These are phyloP conservation scores for Paxillus involutus DNA, from an alignment of 768 basidiomycete genomes.

Conservation along the genomic window DNA sequence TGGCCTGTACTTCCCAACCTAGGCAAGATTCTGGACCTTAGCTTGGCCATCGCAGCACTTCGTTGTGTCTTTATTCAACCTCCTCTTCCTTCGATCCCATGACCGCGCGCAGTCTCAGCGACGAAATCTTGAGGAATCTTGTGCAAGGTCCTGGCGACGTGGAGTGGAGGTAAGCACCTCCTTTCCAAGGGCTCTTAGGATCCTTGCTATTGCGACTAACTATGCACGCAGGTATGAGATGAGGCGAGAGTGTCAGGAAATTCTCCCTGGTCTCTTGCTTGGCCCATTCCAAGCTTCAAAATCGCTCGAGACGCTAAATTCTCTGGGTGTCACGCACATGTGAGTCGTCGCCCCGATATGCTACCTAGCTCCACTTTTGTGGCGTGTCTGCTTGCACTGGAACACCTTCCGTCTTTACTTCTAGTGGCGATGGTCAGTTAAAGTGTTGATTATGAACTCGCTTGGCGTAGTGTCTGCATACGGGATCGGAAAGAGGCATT, in stretches of 20 bases:
- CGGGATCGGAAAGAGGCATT: constrained; percentile 89
- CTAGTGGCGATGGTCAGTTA: neutral
- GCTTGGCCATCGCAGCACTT: neutral
- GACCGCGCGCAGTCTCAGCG: constrained; percentile 27
- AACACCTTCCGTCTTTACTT: neutral
- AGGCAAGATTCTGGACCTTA: no score
- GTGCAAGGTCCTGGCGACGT: constrained; percentile 81
- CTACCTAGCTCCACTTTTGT: neutral
- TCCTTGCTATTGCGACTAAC: constrained; percentile 10
- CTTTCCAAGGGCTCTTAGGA: neutral
- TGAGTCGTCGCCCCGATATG: constrained; percentile 29
- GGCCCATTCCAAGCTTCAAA: constrained; percentile 91
- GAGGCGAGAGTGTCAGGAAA: constrained; percentile 93
- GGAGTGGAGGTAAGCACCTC: constrained; percentile 69
- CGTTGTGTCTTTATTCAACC: neutral
- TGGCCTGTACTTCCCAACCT: constrained; percentile 1
- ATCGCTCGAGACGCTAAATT: constrained; percentile 64
- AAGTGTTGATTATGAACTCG: neutral
- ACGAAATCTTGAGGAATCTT: constrained; percentile 51
- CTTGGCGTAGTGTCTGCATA: constrained; percentile 68
- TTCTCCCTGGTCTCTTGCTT: constrained; percentile 76
- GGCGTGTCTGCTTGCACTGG: neutral
- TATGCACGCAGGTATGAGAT: constrained; percentile 74
- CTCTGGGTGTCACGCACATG: constrained; percentile 82
- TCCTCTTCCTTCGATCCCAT: constrained; percentile 6